These are phyloP conservation scores for Aspergillus sp. DNA, from an alignment of 2,329 filamentous ascomycete genomes.

Conservation along the genomic window DNA sequence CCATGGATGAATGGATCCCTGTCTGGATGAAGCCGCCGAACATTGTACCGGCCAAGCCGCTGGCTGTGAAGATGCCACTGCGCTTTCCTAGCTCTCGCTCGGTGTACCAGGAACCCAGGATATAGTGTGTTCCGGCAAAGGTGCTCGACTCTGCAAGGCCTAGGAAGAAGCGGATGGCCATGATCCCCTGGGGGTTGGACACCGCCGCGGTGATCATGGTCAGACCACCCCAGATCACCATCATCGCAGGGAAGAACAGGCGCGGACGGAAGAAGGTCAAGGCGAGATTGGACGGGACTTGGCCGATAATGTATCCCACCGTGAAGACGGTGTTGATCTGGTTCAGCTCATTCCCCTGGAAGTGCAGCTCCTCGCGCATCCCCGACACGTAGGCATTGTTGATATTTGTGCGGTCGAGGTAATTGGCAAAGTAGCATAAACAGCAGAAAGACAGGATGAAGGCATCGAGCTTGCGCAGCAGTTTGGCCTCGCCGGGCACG, in stretches of 20 bases:
- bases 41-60: conserved; percentile 5
- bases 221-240: conserved; percentile 31
- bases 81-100: conserved; percentile 19
- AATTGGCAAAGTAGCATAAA: conserved; percentile 50
- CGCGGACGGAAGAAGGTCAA: conserved; percentile 28
- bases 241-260: conserved; percentile 29
- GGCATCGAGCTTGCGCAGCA: conserved; percentile 53
- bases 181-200: conserved; percentile 29
- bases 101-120: conserved; percentile 46
- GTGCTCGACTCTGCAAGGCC: conserved; percentile 34
- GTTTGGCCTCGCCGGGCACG: conserved; percentile 21
- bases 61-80: conserved; percentile 10
- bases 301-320: conserved; percentile 26
- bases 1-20: conserved; percentile 7
- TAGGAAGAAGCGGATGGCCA: conserved; percentile 40
- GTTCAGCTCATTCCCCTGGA: conserved; percentile 32
- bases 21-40: conserved; percentile 13
- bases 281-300: conserved; percentile 25
- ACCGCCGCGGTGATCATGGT: conserved; percentile 34
- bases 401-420: conserved; percentile 49
- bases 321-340: conserved; percentile 27
- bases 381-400: conserved; percentile 48
- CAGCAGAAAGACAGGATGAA: conserved; percentile 49
- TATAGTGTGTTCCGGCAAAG: conserved; percentile 38
- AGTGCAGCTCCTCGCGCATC: conserved; percentile 35